Conservation (phyloP, 2,329 filamentous ascomycete genomes). For the Rugonectria rugulosa region DNA sequence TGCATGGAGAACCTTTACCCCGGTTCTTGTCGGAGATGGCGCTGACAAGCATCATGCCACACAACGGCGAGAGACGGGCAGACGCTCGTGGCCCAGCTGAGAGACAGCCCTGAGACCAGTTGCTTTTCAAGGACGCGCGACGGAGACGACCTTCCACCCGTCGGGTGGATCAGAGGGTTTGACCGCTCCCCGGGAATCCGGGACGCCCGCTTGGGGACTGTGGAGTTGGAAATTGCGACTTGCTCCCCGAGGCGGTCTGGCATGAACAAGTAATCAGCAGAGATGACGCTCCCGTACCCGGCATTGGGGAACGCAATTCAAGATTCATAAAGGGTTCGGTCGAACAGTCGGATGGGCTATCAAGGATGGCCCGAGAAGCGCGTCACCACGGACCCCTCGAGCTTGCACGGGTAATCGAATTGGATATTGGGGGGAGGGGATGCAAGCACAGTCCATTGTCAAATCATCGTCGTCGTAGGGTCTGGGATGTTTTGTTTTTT, state of each 20-base stretch:
- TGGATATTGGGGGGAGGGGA: not conserved
- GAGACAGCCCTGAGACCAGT: too few relatives aligned
- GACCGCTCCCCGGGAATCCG: too few relatives aligned
- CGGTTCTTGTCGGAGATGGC: constrained; percentile 9
- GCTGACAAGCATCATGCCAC: constrained; percentile 22
- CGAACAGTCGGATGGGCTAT: constrained; percentile 5
- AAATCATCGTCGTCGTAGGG: not conserved
- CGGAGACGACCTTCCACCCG: constrained; percentile 4
- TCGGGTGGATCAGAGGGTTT: constrained; percentile 12
- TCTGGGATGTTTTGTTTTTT: not conserved
- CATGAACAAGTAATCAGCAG: constrained; percentile 34
- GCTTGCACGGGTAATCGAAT: constrained; percentile 2
- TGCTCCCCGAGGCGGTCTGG: constrained; percentile 15
- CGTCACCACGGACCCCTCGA: constrained; percentile 1
- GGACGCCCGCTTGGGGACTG: constrained; percentile 24
- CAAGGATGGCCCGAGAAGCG: constrained; percentile 5
- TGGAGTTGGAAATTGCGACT: constrained; percentile 16
- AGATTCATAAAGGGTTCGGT: not conserved
- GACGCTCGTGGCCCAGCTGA: not conserved
- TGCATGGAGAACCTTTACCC: constrained; percentile 1
- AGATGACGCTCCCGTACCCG: constrained; percentile 20
- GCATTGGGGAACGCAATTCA: constrained; percentile 14
- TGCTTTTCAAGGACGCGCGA: not conserved
- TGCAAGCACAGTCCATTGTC: not conserved
- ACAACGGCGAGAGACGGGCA: constrained; percentile 17